A percentile compares a stretch with the other conserved stretches of the same genome.
Conservation (phyloP, 2,329 filamentous ascomycete genomes). For the Cercospora zeina region DNA sequence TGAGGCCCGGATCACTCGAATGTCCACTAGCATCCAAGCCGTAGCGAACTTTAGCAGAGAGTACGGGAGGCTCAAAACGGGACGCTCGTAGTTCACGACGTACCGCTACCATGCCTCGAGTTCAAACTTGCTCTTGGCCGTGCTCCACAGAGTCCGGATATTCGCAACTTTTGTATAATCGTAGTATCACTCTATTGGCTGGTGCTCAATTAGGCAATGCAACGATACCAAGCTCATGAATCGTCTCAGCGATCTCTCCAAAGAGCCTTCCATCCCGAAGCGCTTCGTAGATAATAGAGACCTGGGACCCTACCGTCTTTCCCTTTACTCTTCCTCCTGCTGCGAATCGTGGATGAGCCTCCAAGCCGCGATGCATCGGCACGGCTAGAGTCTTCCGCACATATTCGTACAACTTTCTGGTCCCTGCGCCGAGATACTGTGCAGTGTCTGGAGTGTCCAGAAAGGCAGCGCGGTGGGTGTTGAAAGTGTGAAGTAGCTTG, state of each 20-base stretch:
- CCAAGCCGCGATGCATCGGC: slow-evolving; percentile 5
- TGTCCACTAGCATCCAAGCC: no score
- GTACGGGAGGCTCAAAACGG: no score
- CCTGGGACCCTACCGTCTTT: slow-evolving; percentile 9
- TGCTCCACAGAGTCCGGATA: no score
- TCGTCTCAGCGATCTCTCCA: background rate
- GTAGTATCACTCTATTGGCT: background rate
- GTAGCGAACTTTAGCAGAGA: no score
- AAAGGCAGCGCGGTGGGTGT: background rate
- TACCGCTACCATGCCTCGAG: no score
- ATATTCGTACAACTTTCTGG: background rate
- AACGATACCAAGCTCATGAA: slow-evolving; percentile 3
- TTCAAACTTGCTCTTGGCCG: no score
- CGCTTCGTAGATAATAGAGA: slow-evolving; percentile 12
- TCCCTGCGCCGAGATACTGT: background rate
- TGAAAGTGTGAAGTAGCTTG: background rate
- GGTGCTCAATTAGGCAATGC: background rate
- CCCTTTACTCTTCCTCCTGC: background rate
- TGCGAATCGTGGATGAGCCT: slow-evolving; percentile 1
- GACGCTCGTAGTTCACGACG: no score
- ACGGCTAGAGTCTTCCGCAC: slow-evolving; percentile 2
- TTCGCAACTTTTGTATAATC: background rate
- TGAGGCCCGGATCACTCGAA: no score
- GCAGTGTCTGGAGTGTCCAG: slow-evolving; percentile 1
- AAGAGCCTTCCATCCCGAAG: background rate